Evolutionary conservation across 2,329 filamentous ascomycete genomes (phyloP).

Genomic region (Alternaria incomplexa): DNA sequence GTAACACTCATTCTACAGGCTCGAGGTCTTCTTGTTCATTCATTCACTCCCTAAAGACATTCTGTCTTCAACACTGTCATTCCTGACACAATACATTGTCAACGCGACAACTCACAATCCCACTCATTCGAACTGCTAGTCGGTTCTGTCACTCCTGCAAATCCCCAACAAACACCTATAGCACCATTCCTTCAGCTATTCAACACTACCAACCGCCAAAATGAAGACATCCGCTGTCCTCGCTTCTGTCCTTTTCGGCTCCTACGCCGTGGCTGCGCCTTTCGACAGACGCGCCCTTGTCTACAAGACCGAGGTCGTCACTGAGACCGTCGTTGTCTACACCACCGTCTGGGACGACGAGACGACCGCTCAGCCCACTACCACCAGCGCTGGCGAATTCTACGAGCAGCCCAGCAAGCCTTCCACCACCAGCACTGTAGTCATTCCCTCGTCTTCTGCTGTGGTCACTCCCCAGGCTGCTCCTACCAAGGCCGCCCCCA

Average conservation of each 20-base stretch:
- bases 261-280: constrained; percentile 42
- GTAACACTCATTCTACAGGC: constrained; percentile 40
- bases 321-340: constrained; percentile 44
- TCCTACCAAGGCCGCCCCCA: constrained; percentile 4
- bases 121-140: constrained; percentile 41
- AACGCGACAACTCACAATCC: constrained; percentile 17
- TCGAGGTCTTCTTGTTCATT: constrained; percentile 46
- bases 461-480: constrained; percentile 16
- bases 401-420: constrained; percentile 31
- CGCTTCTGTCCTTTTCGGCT: constrained; percentile 44
- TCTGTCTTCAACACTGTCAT: constrained; percentile 42
- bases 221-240: constrained; percentile 48
- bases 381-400: constrained; percentile 28
- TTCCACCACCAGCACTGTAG: constrained; percentile 23
- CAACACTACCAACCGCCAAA: constrained; percentile 16
- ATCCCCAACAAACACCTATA: constrained; percentile 16
- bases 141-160: constrained; percentile 38
- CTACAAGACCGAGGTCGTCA: constrained; percentile 41
- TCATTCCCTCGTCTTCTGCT: constrained; percentile 14
- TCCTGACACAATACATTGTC: constrained; percentile 37
- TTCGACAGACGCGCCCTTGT: constrained; percentile 43
- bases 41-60: constrained; percentile 42
- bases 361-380: constrained; percentile 22
- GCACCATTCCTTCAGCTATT: constrained; percentile 20
- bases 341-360: constrained; percentile 45